These are phyloP conservation scores for Camelina laxa DNA, from an alignment of 345 rosid genomes.

Conservation along the genomic window DNA sequence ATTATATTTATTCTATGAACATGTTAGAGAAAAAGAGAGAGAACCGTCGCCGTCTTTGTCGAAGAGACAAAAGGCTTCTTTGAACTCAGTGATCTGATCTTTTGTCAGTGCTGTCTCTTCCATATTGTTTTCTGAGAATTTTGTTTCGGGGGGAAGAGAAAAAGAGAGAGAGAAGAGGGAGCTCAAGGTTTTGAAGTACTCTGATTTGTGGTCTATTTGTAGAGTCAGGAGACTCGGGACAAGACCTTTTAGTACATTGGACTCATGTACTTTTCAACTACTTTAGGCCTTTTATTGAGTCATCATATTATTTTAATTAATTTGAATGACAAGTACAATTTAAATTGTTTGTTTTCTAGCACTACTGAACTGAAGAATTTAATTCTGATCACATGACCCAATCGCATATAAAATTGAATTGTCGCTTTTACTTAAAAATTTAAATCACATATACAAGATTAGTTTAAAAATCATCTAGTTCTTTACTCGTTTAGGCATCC, in stretches of 20 bases:
- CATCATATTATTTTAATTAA: conserved; percentile 3
- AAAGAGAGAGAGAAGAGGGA: conserved; percentile 9
- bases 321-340: neutral
- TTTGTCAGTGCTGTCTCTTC: conserved; percentile 50
- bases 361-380: neutral
- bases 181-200: conserved; percentile 13
- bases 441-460: neutral
- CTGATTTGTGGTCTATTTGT: conserved; percentile 32
- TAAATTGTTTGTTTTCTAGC: neutral
- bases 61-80: conserved; percentile 66
- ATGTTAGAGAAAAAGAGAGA: neutral
- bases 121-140: conserved; percentile 21
- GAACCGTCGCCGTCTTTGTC: conserved; percentile 89
- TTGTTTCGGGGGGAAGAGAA: neutral
- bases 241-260: conserved; percentile 30
- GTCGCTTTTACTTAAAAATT: neutral
- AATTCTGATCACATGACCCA: conserved; percentile 38
- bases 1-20: neutral
- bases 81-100: conserved; percentile 60
- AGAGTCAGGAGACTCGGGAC: conserved; percentile 29
- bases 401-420: conserved; percentile 8
- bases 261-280: conserved; percentile 36
- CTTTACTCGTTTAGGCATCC: too few relatives aligned
- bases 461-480: neutral
- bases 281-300: neutral